Conservation (phyloP, 805 yeast species). For the Metschnikowia colocasiae region DNA sequence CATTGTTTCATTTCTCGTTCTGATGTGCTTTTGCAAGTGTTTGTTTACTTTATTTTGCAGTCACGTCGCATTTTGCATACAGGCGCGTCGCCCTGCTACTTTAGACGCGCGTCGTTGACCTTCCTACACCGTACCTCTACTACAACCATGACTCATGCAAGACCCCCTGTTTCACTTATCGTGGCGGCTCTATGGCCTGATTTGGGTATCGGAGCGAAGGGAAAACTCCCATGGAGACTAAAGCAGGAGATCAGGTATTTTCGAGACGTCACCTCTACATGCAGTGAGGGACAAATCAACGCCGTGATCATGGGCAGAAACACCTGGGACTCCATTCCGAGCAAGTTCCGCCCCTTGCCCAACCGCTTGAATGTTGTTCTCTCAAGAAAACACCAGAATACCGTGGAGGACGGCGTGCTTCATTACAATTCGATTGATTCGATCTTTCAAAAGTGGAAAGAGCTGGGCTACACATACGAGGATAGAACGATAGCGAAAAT, state of each 20-base stretch:
- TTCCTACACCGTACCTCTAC: neutral
- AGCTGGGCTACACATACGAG: slow-evolving; percentile 7
- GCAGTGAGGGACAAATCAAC: slow-evolving; percentile 41
- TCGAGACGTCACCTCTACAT: slow-evolving; percentile 60
- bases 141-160: slow-evolving; percentile 8
- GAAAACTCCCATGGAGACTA: slow-evolving; percentile 84
- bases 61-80: slow-evolving; percentile 5
- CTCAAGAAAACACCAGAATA: slow-evolving; percentile 43
- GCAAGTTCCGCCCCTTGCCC: slow-evolving; percentile 76
- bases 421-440: slow-evolving; percentile 28
- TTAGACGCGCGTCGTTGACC: neutral
- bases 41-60: slow-evolving; percentile 5
- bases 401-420: slow-evolving; percentile 24
- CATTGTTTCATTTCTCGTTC: neutral
- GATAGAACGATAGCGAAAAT: slow-evolving; percentile 46
- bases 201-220: slow-evolving; percentile 80
- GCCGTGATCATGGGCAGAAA: slow-evolving; percentile 95
- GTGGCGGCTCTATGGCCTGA: slow-evolving; percentile 84
- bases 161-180: slow-evolving; percentile 44
- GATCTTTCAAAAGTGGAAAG: slow-evolving; percentile 33
- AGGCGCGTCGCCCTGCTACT: neutral
- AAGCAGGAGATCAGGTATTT: slow-evolving; percentile 84
- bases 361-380: slow-evolving; percentile 72
- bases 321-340: slow-evolving; percentile 94
- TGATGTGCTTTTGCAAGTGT: neutral